A percentile compares a stretch with the other conserved stretches of the same genome.
Conservation (phyloP, 2,329 filamentous ascomycete species). For the Trichoderma koningiopsis region DNA sequence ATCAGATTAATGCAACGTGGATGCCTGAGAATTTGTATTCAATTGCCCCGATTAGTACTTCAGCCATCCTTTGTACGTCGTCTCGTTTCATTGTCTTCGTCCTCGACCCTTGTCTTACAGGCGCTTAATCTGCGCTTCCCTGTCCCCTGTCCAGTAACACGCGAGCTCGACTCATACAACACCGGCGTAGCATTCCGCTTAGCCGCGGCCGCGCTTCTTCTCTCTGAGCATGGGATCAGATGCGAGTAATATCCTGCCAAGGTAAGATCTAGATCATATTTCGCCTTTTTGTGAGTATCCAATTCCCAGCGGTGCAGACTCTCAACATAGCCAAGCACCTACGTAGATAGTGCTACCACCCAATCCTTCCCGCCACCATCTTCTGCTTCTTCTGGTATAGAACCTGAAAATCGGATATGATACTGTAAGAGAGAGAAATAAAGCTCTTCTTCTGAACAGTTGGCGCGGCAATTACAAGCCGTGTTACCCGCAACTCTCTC, state of each 20-base stretch:
- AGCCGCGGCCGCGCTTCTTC: conserved; percentile 12
- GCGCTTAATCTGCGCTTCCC: conserved; percentile 13
- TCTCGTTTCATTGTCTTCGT: not conserved
- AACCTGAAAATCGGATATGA: too few relatives aligned
- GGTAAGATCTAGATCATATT: not conserved
- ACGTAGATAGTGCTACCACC: not conserved
- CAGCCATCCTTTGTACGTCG: not conserved
- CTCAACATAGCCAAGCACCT: not conserved
- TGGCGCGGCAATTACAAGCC: not conserved
- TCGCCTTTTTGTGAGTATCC: not conserved
- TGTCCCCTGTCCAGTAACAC: conserved; percentile 1
- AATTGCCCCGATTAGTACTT: not conserved
- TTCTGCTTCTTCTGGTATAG: not conserved
- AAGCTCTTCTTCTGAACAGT: not conserved
- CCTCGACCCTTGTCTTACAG: not conserved
- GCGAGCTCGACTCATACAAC: not conserved
- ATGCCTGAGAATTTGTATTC: not conserved
- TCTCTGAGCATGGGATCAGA: not conserved
- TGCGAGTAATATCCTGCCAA: not conserved
- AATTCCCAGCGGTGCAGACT: not conserved
- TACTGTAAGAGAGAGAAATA: not conserved
- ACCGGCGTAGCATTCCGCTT: not conserved
- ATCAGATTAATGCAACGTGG: not conserved
- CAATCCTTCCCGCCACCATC: not conserved
- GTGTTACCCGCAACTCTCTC: not conserved